Conservation (phyloP, 2,329 filamentous ascomycete genomes). For the Pseudomassariella vexata region DNA sequence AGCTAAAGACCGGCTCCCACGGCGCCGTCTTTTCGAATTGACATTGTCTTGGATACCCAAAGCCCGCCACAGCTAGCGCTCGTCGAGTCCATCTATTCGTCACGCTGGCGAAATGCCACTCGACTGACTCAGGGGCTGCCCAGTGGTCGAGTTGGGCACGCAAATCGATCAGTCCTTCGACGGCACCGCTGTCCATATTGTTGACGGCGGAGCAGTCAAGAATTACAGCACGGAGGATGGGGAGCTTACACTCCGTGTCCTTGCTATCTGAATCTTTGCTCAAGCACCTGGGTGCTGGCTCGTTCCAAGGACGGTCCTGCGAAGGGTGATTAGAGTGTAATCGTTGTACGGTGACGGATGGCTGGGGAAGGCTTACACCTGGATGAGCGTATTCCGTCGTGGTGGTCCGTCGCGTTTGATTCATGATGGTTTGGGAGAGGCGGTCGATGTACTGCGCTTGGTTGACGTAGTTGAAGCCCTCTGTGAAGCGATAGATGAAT, state of each 20-base stretch:
- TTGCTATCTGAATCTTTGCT: slow-evolving; percentile 19
- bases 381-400: too few relatives aligned
- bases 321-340: too few relatives aligned
- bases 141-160: slow-evolving; percentile 49
- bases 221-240: slow-evolving; percentile 46
- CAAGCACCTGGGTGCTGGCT: slow-evolving; percentile 36
- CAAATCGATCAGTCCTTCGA: slow-evolving; percentile 52
- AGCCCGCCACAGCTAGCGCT: slow-evolving; percentile 49
- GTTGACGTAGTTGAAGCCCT: too few relatives aligned
- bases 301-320: slow-evolving; percentile 49
- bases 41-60: slow-evolving; percentile 35
- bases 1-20: slow-evolving; percentile 2
- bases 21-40: not conserved
- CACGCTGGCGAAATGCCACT: slow-evolving; percentile 50
- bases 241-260: slow-evolving; percentile 28
- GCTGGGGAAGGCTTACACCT: too few relatives aligned
- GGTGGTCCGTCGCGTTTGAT: too few relatives aligned
- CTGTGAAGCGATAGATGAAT: too few relatives aligned
- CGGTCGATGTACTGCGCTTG: too few relatives aligned
- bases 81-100: slow-evolving; percentile 52
- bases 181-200: slow-evolving; percentile 50
- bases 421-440: too few relatives aligned
- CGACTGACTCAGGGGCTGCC: slow-evolving; percentile 38
- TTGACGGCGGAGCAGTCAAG: slow-evolving; percentile 54
- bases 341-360: too few relatives aligned